Percentiles rank a stretch among this genome's conserved stretches.
Evolutionary conservation across 2,329 filamentous ascomycete species (phyloP).

Genomic region (Arthrobotrys entomopaga): DNA sequence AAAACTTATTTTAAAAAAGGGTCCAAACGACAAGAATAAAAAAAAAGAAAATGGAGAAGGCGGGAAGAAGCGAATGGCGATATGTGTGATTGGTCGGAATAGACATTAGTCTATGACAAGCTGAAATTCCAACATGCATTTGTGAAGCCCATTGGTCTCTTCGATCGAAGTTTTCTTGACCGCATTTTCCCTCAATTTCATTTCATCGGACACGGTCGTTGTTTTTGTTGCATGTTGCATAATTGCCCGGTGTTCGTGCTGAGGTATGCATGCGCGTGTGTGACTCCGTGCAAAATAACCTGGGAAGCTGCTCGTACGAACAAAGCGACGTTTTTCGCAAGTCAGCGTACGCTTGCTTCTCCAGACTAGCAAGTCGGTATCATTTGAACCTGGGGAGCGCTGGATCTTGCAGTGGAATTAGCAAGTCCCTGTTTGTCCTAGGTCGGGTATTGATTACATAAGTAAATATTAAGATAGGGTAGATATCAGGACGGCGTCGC

Average conservation of each 20-base stretch:
- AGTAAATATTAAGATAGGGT: slow-evolving; percentile 12
- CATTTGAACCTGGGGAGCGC: no score
- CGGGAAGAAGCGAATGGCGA: slow-evolving; percentile 52
- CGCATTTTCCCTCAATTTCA: slow-evolving; percentile 10
- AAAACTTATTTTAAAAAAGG: no score
- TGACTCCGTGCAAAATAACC: not conserved
- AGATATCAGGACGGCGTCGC: slow-evolving; percentile 9
- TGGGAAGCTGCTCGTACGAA: slow-evolving; percentile 6
- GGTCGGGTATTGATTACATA: slow-evolving; percentile 7
- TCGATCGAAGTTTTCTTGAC: not conserved
- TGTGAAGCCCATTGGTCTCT: not conserved
- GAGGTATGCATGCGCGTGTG: not conserved
- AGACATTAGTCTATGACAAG: not conserved
- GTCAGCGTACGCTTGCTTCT: no score
- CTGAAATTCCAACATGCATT: slow-evolving; percentile 12
- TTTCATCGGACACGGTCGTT: slow-evolving; percentile 41
- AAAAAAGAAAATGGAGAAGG: slow-evolving; percentile 17
- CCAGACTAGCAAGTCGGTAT: no score
- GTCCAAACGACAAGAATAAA: slow-evolving; percentile 1
- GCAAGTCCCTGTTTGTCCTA: not conserved
- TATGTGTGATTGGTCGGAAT: slow-evolving; percentile 44
- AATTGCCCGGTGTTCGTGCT: slow-evolving; percentile 26
- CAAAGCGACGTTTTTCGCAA: not conserved
- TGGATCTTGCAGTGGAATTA: no score
- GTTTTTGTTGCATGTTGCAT: slow-evolving; percentile 54